phyloP scores from a whole-genome alignment of 1,284 basidiomycete species.

The Fomitopsis betulina region DNA sequence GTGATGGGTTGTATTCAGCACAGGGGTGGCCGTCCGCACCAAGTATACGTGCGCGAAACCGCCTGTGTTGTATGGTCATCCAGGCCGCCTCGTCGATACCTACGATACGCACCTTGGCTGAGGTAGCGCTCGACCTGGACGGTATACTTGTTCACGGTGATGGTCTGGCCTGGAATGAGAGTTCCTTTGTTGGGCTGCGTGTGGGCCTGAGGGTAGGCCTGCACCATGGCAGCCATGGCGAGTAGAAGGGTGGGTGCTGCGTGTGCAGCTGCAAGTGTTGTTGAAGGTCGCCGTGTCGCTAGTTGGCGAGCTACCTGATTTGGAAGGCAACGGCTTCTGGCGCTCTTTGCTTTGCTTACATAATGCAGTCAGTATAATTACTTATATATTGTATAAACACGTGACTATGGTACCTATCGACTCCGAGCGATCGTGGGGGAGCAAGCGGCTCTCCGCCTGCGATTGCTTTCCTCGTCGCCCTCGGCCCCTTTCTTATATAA shows the following conservation, averaged over 20 bases:
- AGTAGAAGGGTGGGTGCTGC: constrained; percentile 12
- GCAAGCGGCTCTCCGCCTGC: not conserved
- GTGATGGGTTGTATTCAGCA: constrained; percentile 89
- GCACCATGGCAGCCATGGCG: constrained; percentile 28
- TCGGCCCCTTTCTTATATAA: not conserved
- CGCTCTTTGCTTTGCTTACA: not conserved
- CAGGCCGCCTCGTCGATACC: not conserved
- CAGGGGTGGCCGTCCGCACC: constrained; percentile 80
- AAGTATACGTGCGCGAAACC: constrained; percentile 99
- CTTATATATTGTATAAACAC: not conserved
- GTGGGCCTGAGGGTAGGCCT: constrained; percentile 25
- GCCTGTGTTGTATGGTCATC: constrained; percentile 45
- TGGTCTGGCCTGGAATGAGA: constrained; percentile 77
- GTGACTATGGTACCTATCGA: not conserved
- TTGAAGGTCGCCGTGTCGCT: not conserved
- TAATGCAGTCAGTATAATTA: not conserved
- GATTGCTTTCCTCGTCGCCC: not conserved
- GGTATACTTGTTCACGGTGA: constrained; percentile 85
- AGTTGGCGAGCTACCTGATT: not conserved
- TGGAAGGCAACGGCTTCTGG: not conserved
- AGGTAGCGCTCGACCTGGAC: constrained; percentile 90
- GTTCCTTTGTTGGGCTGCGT: constrained; percentile 53
- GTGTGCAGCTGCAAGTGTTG: not conserved
- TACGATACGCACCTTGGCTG: constrained; percentile 68
- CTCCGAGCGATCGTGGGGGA: not conserved